Evolutionary conservation across 1,139 yeast species (phyloP), one percentile per base, ranked within the genome.

Genomic region (Arxiozyma bovina): DNA sequence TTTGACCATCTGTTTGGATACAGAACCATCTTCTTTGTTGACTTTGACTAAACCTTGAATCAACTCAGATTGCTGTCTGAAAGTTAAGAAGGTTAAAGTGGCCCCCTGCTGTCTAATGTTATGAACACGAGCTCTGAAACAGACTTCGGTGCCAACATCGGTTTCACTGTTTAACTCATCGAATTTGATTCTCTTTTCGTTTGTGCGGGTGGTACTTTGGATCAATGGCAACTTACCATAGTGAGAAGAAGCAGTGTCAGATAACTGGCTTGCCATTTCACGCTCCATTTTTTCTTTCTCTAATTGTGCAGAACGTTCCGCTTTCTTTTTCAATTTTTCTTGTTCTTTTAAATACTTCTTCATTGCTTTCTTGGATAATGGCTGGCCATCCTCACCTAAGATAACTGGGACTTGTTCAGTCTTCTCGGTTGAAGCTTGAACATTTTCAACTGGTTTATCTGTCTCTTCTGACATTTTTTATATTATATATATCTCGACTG

Each of bases 1-100:
- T 74, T 93, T 93, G 62, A 91, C 96, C 94, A 94, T 87, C 72
- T 87, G 96, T 75, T 93, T 93, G 53, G 96, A 87, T 55, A 94
- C 78, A 38, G 82, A 74, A 38, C 78, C 79, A 57, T 80, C 80
- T n/a, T 63, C 70, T 48, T 63, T 60, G 66, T 82, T 81, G 53
- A 76, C 71, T 70, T 87, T 87, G 60, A 89, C 77, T 62, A 93
- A 79, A 56, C 88, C 96, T 77, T 91, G 98, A 64, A 91, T 81
- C 67, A 86, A 74, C 56, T 81, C 79, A 54, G 82, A 76, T 75
- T 89, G 96, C 76, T 93, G 99, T 77, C 99, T 87, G 67, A 93
- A 81, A 30, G 95, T 82, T 64, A 93, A 74, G 72, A 93, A 93
- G 53, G 89, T 82, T 87, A 93, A 84, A 63, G 95, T 90, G 66